Base-by-base conservation (phyloP, 2,329 filamentous ascomycete species). In the Chaetomium strumarium region DNA sequence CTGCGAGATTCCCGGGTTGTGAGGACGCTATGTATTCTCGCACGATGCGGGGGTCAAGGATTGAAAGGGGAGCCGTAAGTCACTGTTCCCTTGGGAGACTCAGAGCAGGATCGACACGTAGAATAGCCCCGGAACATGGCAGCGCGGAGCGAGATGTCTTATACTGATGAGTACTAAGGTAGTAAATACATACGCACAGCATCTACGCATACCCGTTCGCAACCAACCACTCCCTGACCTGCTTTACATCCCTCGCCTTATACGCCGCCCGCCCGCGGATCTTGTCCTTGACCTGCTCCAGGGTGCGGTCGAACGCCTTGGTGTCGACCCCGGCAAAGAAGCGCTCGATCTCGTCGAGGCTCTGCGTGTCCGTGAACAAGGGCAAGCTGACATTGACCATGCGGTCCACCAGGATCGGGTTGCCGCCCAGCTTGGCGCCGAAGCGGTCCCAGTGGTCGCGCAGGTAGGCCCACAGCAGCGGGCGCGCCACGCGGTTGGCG, bases 241-340 rank as follows among this genome's bases (percentile, higher is more conserved):
- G 74, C 48, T 75, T 76, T 52, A 82, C 77, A 68, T 97, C 93
- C 51, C 93, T 80, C 68, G 83, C 75, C 67, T 84, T 84, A 75
- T 96, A 99, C 38, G 82, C 82, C 5, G 90, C 90, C 63, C 91
- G 85, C 11, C 87, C 89, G 39, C 84, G 81, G 59, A 97, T 88
- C 57, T 85, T 90, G 67, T 97, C 93, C 67, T 85, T 84, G 57
- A 92, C 85, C 59, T 95, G 89, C 59, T 86, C 85, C 47, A 99
- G 72, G 4, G 89, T 91, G 51, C 93, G 84, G 67, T 95, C 88
- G 69, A 91, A 97, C 45, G 84, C 87, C 63, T 83, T 83, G 16
- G 87, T 92, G 65, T 97, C 88, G 75, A 92, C 95, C 63, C 80
- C 79, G 62, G 80, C 77, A 75, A 97, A 99, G 77, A 99, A 99